Evolutionary conservation across 1,284 basidiomycete genomes (phyloP), one percentile per base, ranked within the genome.

Genomic region (Pseudozyma pruni): DNA sequence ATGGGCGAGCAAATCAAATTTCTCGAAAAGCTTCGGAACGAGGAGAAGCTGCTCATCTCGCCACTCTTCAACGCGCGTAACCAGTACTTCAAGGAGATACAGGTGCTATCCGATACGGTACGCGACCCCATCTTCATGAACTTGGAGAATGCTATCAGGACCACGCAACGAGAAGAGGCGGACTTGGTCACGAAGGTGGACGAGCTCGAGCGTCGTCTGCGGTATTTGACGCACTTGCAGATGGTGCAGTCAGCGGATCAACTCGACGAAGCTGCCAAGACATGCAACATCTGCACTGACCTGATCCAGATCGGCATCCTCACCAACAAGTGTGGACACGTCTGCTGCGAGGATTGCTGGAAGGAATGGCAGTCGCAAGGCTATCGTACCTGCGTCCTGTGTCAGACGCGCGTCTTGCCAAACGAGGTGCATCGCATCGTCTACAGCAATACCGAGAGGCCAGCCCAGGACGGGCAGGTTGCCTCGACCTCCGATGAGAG

Each of bases 261-360:
- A 22, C 37, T 59, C 20, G 63, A 71, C 23, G 61, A 73, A 10
- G 77, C 72, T 42, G 52, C 56, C 34, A 72, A 66, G 38, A 74
- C 29, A 0, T 80, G 78, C 70, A 58, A 67, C 40, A 75, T 81
- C 31, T 81, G 79, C 57, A 79, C 76, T 5, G 79, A 80, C 17
- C 35, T 48, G 3, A 76, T 81, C 29, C 47, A 66, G 20, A 75
- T 60, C n/a, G 78, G 78, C 25, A 60, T 79, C 14, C 62, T 81
- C 16, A 71, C 74, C 27, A 67, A 74, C 53, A 69, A 64, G 27
- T 81, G 79, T 34, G 77, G 78, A 8, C 79, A 81, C 35, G 50
- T 74, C 8, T 68, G 69, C 55, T 81, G 79, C 52, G 66, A 78
- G 56, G 37, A 42, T n/a, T 81, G 79, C 54, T 79, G 78, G 63